Percentiles rank a stretch among this genome's conserved stretches.
phyloP scores from a whole-genome alignment of 371 early-diverging fungal genomes.

The Mortierella sp. region DNA sequence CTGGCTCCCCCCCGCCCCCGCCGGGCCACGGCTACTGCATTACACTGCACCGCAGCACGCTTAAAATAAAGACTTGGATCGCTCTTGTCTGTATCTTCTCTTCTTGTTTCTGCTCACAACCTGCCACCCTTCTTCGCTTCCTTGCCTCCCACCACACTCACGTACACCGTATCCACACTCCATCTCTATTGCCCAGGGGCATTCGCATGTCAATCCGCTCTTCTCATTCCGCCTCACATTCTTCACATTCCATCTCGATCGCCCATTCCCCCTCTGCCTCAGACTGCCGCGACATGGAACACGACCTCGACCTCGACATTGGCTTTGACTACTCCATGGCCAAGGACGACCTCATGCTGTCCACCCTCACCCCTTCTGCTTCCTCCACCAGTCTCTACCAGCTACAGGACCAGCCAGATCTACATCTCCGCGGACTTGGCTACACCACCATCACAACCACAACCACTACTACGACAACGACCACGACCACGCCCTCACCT shows the following conservation, averaged over 20 bases:
- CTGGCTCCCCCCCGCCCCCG: no score
- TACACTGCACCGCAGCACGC: no score
- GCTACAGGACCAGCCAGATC: slow-evolving; percentile 9
- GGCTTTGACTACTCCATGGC: slow-evolving; percentile 19
- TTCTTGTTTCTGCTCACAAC: not conserved
- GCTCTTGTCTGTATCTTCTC: slow-evolving; percentile 2
- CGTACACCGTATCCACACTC: no score
- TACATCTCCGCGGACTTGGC: not conserved
- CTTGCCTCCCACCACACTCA: not conserved
- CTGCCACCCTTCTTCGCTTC: not conserved
- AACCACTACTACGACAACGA: slow-evolving; percentile 29
- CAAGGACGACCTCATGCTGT: slow-evolving; percentile 26
- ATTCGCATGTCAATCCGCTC: not conserved
- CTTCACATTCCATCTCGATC: not conserved
- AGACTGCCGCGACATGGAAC: slow-evolving; percentile 15
- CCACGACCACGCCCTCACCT: slow-evolving; percentile 7
- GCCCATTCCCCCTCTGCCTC: slow-evolving; percentile 5
- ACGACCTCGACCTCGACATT: slow-evolving; percentile 21
- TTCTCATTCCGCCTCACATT: not conserved
- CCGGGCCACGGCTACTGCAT: no score
- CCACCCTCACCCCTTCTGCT: slow-evolving; percentile 27
- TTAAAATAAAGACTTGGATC: no score
- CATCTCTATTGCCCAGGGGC: not conserved
- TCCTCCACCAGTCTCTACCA: slow-evolving; percentile 29
- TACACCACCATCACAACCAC: slow-evolving; percentile 26